Evolutionary conservation across 2,329 filamentous ascomycete species (phyloP).

Genomic region (Colletotrichum orchidophilum): DNA sequence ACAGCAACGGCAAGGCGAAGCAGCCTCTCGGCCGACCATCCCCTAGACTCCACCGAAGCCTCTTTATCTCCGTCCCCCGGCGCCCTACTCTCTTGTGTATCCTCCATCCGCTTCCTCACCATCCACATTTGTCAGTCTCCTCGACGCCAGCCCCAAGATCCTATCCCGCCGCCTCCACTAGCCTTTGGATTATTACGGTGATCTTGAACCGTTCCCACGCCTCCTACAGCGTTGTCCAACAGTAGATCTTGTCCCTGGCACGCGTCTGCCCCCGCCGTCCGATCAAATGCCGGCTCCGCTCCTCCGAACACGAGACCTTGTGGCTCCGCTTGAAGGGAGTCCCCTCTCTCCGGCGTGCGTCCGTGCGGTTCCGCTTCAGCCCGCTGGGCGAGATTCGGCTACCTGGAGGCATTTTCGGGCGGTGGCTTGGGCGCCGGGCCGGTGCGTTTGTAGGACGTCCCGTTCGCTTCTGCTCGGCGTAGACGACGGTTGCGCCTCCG

Average conservation of each 20-base stretch:
- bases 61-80: background rate
- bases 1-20: background rate
- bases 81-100: slow-evolving; percentile 1
- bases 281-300: background rate
- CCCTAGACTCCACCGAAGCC: slow-evolving; percentile 1
- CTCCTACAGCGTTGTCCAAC: slow-evolving; percentile 6
- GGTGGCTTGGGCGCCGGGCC: slow-evolving; percentile 4
- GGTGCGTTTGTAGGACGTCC: slow-evolving; percentile 7
- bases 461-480: slow-evolving; percentile 7
- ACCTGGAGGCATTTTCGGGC: background rate
- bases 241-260: background rate
- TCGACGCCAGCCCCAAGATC: background rate
- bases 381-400: background rate
- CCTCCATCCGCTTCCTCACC: background rate
- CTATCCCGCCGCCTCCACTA: slow-evolving; percentile 9
- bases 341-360: slow-evolving; percentile 1
- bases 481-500: slow-evolving; percentile 4
- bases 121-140: background rate
- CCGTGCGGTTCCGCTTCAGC: slow-evolving; percentile 5
- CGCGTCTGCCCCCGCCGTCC: background rate
- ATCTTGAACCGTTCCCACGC: slow-evolving; percentile 18
- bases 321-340: background rate
- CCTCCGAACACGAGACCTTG: slow-evolving; percentile 1
- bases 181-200: slow-evolving; percentile 11
- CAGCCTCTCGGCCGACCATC: slow-evolving; percentile 1